phyloP scores from a whole-genome alignment of 2,329 filamentous ascomycete genomes.

The Pezizomycotina sp. region DNA sequence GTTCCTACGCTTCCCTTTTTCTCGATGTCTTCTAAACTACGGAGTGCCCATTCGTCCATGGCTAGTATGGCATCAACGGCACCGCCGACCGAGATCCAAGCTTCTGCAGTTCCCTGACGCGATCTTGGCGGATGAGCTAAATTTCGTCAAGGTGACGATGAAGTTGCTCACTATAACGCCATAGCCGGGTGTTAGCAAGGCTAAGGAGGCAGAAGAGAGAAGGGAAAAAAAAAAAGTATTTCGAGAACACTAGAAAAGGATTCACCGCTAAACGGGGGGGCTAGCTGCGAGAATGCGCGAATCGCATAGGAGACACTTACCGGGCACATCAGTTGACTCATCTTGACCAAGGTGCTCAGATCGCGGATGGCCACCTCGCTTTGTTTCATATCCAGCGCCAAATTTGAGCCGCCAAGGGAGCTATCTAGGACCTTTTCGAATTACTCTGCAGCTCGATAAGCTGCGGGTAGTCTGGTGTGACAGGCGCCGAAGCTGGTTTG shows the following conservation, averaged over 20 bases:
- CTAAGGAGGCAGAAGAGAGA: not conserved
- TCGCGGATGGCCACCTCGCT: conserved; percentile 60
- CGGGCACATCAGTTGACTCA: conserved; percentile 33
- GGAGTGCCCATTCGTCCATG: conserved; percentile 23
- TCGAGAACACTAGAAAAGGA: too few species aligned
- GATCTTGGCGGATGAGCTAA: conserved; percentile 54
- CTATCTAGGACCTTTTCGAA: conserved; percentile 61
- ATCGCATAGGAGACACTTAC: conserved; percentile 3
- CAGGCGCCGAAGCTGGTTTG: too few species aligned
- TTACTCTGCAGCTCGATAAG: conserved; percentile 58
- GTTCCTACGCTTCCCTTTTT: conserved; percentile 21
- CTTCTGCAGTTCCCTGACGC: conserved; percentile 50
- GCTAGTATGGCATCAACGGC: conserved; percentile 23
- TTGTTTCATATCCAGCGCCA: conserved; percentile 65
- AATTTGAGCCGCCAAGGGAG: conserved; percentile 45
- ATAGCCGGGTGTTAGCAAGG: conserved; percentile 5
- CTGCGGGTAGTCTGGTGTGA: conserved; percentile 62
- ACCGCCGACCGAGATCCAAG: conserved; percentile 37
- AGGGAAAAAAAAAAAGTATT: too few species aligned
- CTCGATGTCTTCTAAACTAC: conserved; percentile 19
- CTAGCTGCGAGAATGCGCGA: not conserved
- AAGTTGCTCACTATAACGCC: conserved; percentile 42
- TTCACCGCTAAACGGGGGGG: not conserved
- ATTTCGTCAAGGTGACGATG: conserved; percentile 56
- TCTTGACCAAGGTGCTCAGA: conserved; percentile 52